phyloP scores from a whole-genome alignment of 345 rosid species.

The Dipteronia sinensis region DNA sequence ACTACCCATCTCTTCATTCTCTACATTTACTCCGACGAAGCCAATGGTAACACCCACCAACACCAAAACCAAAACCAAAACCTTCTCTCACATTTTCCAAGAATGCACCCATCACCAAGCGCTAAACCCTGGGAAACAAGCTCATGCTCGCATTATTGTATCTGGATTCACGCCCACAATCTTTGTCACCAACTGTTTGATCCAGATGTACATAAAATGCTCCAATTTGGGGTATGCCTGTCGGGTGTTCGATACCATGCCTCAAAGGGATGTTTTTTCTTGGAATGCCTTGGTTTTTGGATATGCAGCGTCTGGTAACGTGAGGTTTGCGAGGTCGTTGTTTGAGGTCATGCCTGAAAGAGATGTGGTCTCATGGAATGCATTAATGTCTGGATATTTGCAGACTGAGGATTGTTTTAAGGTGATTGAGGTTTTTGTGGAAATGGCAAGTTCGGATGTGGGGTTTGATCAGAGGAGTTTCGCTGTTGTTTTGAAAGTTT shows the following conservation, averaged over 20 bases:
- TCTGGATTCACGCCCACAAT: slow-evolving; percentile 72
- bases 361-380: slow-evolving; percentile 90
- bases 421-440: slow-evolving; percentile 48
- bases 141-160: slow-evolving; percentile 72
- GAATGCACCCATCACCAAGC: slow-evolving; percentile 59
- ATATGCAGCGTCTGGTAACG: slow-evolving; percentile 50
- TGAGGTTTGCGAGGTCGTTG: slow-evolving; percentile 48
- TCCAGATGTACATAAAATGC: slow-evolving; percentile 59
- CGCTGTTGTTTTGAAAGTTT: slow-evolving; percentile 64
- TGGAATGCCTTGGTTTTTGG: slow-evolving; percentile 72
- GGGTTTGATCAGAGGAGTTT: slow-evolving; percentile 56
- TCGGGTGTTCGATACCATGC: slow-evolving; percentile 70
- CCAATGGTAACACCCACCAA: slow-evolving; percentile 19
- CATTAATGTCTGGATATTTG: slow-evolving; percentile 73
- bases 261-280: slow-evolving; percentile 62
- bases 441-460: slow-evolving; percentile 55
- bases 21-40: slow-evolving; percentile 30
- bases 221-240: slow-evolving; percentile 46
- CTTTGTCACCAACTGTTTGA: slow-evolving; percentile 73
- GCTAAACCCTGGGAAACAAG: slow-evolving; percentile 63
- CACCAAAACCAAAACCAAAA: slow-evolving; percentile 23
- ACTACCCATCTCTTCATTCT: slow-evolving; percentile 27
- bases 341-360: slow-evolving; percentile 63
- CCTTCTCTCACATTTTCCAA: slow-evolving; percentile 69
- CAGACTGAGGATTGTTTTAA: slow-evolving; percentile 54